These are phyloP conservation scores for Linnemannia schmuckeri DNA, from an alignment of 192 early-diverging fungal genomes.

Conservation along the genomic window DNA sequence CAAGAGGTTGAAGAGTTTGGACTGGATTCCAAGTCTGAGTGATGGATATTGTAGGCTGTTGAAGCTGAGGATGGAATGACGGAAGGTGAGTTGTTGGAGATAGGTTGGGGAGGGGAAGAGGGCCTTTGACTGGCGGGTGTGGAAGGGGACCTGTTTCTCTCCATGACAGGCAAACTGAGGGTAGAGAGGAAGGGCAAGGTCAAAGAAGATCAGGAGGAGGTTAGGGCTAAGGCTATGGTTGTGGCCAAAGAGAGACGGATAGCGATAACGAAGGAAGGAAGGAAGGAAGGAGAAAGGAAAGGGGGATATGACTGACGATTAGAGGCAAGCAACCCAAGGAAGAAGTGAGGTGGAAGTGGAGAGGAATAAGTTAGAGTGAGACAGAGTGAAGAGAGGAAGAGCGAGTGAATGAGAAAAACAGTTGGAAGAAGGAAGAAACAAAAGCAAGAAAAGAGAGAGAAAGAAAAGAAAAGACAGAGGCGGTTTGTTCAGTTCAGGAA, in stretches of 20 bases:
- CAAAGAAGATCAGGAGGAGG: neutral
- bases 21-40: slow-evolving; percentile 1
- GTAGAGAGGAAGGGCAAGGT: neutral
- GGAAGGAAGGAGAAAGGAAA: neutral
- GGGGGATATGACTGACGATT: neutral
- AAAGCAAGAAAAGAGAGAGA: neutral
- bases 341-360: neutral
- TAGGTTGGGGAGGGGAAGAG: neutral
- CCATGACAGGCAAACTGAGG: neutral
- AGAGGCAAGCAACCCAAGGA: neutral
- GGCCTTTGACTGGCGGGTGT: slow-evolving; percentile 1
- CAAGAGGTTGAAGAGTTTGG: neutral
- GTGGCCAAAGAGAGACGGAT: neutral
- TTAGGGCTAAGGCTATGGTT: neutral
- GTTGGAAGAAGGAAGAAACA: neutral
- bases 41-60: neutral
- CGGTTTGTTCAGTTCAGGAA: neutral
- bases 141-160: slow-evolving; percentile 2
- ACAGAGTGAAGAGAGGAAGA: neutral
- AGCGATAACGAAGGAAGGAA: neutral
- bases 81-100: neutral
- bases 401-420: neutral
- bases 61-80: neutral
- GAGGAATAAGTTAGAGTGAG: neutral
- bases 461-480: neutral